Conservation (phyloP, 2,329 filamentous ascomycete species). For the Fusarium algeriense region DNA sequence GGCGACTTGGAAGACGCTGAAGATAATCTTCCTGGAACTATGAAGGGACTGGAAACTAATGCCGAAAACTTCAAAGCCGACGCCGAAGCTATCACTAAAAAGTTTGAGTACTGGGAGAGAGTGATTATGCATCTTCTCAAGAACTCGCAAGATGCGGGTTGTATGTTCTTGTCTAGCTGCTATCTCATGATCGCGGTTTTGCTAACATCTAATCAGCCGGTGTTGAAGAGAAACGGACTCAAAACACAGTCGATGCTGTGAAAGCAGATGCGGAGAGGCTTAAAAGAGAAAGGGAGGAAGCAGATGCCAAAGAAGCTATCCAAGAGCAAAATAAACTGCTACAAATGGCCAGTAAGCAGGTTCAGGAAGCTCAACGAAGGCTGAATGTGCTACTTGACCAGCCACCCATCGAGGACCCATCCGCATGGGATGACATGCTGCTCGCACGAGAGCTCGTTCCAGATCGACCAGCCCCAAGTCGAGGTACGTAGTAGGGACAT, state of each 20-base stretch:
- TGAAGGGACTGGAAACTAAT: neutral
- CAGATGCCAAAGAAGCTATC: neutral
- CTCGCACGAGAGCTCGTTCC: neutral
- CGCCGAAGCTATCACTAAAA: neutral
- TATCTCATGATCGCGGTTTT: no score
- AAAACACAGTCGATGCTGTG: neutral
- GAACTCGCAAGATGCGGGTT: neutral
- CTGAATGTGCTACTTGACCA: neutral
- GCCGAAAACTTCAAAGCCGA: neutral
- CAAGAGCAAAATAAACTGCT: neutral
- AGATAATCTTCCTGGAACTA: neutral
- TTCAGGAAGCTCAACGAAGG: neutral
- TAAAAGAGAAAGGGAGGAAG: neutral
- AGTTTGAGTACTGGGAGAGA: neutral
- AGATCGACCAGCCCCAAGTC: neutral
- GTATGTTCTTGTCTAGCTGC: neutral
- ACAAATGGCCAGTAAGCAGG: neutral
- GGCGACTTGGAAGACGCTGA: neutral
- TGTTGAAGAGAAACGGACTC: neutral
- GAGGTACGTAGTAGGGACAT: neutral
- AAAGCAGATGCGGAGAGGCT: neutral
- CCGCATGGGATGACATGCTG: neutral
- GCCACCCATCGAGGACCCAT: neutral
- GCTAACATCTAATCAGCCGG: neutral
- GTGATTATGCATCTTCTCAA: neutral